Evolutionary conservation across 2,329 filamentous ascomycete species (phyloP).

Genomic region (Aspergillus sp.): DNA sequence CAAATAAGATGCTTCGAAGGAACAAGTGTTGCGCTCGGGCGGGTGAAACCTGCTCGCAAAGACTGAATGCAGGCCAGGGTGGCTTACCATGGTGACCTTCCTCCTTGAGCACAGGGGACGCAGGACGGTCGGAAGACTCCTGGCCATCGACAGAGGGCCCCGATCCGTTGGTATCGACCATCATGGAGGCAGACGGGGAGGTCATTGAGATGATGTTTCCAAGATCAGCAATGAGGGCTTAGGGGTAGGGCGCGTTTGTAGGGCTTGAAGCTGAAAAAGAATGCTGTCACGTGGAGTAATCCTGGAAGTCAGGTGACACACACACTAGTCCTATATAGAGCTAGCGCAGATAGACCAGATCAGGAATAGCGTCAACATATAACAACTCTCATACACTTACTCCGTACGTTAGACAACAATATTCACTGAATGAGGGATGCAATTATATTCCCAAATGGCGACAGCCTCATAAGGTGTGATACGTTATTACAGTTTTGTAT

Average conservation of each 20-base stretch:
- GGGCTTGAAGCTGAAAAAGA: slow-evolving; percentile 30
- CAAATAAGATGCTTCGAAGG: not conserved
- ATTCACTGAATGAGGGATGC: no score
- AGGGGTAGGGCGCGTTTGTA: slow-evolving; percentile 48
- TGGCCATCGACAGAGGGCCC: slow-evolving; percentile 30
- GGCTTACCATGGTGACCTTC: slow-evolving; percentile 36
- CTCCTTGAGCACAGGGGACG: slow-evolving; percentile 25
- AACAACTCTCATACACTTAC: not conserved
- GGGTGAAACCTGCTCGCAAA: not conserved
- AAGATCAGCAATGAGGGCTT: slow-evolving; percentile 50
- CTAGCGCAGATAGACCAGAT: not conserved
- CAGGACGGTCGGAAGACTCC: slow-evolving; percentile 29
- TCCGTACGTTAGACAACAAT: not conserved
- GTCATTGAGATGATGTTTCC: slow-evolving; percentile 34
- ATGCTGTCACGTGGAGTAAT: not conserved
- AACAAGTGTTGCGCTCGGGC: not conserved
- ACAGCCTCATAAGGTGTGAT: no score
- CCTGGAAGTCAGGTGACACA: not conserved
- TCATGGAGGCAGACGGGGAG: slow-evolving; percentile 24
- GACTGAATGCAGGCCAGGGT: slow-evolving; percentile 5
- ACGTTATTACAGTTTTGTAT: no score
- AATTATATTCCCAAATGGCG: not conserved
- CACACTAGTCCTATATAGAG: not conserved
- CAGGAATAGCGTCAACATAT: not conserved
- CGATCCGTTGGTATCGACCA: slow-evolving; percentile 34